These are phyloP conservation scores for Thermothelomyces thermophilus DNA, from an alignment of 2,329 filamentous ascomycete genomes.

Conservation along the genomic window DNA sequence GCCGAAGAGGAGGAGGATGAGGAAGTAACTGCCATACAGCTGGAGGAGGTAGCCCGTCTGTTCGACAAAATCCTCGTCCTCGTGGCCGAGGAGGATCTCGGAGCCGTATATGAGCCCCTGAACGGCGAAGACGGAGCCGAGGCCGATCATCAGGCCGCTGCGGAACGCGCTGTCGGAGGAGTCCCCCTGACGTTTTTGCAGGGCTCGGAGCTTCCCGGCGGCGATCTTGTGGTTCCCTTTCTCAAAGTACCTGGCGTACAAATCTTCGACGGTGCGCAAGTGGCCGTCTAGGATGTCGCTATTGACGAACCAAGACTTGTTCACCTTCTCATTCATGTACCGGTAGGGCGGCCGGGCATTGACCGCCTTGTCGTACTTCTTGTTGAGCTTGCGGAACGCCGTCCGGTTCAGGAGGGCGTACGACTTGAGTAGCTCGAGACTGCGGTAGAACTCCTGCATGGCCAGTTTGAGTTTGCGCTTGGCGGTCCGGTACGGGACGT, in stretches of 20 bases:
- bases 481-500: constrained; percentile 76
- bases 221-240: constrained; percentile 89
- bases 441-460: constrained; percentile 86
- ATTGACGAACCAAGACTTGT: constrained; percentile 83
- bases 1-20: constrained; percentile 71
- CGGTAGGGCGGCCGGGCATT: constrained; percentile 68
- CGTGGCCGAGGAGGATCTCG: constrained; percentile 43
- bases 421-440: constrained; percentile 83
- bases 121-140: constrained; percentile 58
- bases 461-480: constrained; percentile 90
- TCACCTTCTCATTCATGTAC: constrained; percentile 89
- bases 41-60: constrained; percentile 69
- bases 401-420: constrained; percentile 87
- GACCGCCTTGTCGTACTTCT: constrained; percentile 93
- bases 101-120: constrained; percentile 58
- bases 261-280: constrained; percentile 74
- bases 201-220: constrained; percentile 73
- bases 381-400: constrained; percentile 95
- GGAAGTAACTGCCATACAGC: constrained; percentile 88
- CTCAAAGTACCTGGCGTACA: constrained; percentile 94
- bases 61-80: constrained; percentile 41
- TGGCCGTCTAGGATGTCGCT: constrained; percentile 78
- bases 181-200: constrained; percentile 52
- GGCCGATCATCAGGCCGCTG: constrained; percentile 61
- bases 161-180: constrained; percentile 53